Evolutionary conservation across 129 eudicot species (phyloP), one percentile per base, ranked within the genome.

Genomic region (Pittosporum tobira): DNA sequence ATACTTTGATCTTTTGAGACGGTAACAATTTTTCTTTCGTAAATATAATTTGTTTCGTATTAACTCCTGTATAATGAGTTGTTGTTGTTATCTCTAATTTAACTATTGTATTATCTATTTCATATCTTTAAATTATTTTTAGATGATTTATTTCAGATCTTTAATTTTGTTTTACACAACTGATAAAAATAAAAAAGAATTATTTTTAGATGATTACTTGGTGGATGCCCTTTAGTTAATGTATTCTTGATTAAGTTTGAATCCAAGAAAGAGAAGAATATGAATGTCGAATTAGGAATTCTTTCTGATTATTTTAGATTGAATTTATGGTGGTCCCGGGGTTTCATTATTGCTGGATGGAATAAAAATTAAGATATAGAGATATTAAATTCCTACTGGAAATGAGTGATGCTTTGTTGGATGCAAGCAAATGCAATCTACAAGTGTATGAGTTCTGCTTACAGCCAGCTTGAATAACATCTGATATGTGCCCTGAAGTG

Each of bases 211-310:
- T 51, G 10, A 49, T 49, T 22, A 10, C 10, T 51, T 24, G 3
- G 16, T 25, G 57, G 57, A 10, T 51, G 55, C 55, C 55, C 55
- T 49, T 49, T 49, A n/a, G n/a, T n/a, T n/a, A 9, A 2, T 49
- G 28, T 49, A 22, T 49, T 19, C 0, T 51, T 1, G 0, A 15
- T n/a, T n/a, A n/a, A n/a, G 34, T 51, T 11, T 24, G 16, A 24
- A n/a, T n/a, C n/a, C n/a, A 10, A 49, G 29, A 38, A 10, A 31
- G 44, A 38, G 16, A 38, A 3, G 44, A 15, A 7, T 37, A 37
- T 37, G 44, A 38, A 3, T n/a, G n/a, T n/a, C 13, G 20, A 5
- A 49, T 27, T 20, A 31, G 5, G n/a, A 31, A 31, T 31, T n/a
- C n/a, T 31, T 2, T 31, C 37, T 31, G 28, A 49, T 21, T 18